Evolutionary conservation across 2,329 filamentous ascomycete species (phyloP), one percentile per base, ranked within the genome.

Genomic region (Xylariales sp.): DNA sequence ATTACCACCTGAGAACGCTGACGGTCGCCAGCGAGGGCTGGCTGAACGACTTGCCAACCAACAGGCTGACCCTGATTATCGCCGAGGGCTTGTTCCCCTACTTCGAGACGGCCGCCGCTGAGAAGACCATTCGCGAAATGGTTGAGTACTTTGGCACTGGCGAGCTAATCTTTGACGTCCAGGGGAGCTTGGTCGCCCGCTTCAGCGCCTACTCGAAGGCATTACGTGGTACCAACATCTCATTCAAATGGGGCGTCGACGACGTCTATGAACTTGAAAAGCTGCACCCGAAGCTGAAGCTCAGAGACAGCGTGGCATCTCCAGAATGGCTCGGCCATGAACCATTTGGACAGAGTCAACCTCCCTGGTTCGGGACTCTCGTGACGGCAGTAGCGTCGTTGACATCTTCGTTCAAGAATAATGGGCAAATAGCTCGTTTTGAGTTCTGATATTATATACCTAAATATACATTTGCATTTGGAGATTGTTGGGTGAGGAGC

Each of bases 11-110:
- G 38, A 14, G 45, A 19, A 34, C 42, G 32, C 18, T 50, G 21
- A 23, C 38, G 7, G 50, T 46, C 19, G 40, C 34, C 14, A 46
- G 45, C 15, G 42, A 47, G 13, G 29, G 31, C 12, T 54, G 51
- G 51, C 40, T 46, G 5, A 21, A 32, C 13, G 33, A 47, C 17
- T 37, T 53, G 16, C 49, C 47, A 6, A 33, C 38, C 8, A 48
- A 52, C 30, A 37, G 45, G 5, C 49, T 47, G 11, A 45, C 42
- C 1, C 19, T 46, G 5, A 40, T 53, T 27, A 41, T 54, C 28
- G 50, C 44, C 27, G 51, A 54, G 38, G 46, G 50, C 2, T 38
- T 54, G n/a, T 41, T 50, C 21, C 41, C 41, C 15, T 54, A 54
- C 36, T 30, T 54, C 8, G 33, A 41, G 19, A 38, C 40, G 4